Conservation (phyloP, 179 eudicot genomes). For the Camellia oleifera region DNA sequence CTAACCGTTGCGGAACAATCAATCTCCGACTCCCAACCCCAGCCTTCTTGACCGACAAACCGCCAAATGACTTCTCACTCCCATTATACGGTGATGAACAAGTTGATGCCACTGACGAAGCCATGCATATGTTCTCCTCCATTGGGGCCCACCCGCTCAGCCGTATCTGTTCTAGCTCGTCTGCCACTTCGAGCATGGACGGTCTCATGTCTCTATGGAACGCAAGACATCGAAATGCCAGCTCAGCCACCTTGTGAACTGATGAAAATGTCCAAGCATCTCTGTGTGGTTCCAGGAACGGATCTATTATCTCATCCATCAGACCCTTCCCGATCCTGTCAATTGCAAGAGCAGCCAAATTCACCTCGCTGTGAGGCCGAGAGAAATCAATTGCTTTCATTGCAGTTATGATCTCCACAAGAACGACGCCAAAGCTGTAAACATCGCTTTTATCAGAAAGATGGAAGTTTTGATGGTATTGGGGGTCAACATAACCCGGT, state of each 20-base stretch:
- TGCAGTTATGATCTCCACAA: conserved; percentile 84
- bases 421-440: conserved; percentile 92
- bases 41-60: conserved; percentile 19
- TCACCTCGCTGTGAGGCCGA: conserved; percentile 69
- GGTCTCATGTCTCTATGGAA: conserved; percentile 94
- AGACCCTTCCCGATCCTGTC: conserved; percentile 87
- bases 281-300: conserved; percentile 63
- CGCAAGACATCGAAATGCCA: conserved; percentile 89
- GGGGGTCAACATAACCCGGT: conserved; percentile 70
- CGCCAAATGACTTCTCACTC: conserved; percentile 35
- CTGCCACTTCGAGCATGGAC: conserved; percentile 85
- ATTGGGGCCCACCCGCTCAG: conserved; percentile 57
- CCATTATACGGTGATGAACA: conserved; percentile 39
- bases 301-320: conserved; percentile 81
- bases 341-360: conserved; percentile 85
- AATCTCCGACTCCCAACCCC: conserved; percentile 20
- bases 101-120: conserved; percentile 36
- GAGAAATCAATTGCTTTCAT: conserved; percentile 83
- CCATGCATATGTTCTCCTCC: conserved; percentile 55
- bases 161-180: conserved; percentile 74
- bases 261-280: conserved; percentile 94
- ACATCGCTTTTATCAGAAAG: conserved; percentile 87
- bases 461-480: conserved; percentile 68
- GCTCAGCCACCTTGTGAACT: conserved; percentile 78
- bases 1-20: conserved; percentile 22